These are phyloP conservation scores for Cercophora samala DNA, from an alignment of 495 filamentous ascomycete species.

Conservation along the genomic window DNA sequence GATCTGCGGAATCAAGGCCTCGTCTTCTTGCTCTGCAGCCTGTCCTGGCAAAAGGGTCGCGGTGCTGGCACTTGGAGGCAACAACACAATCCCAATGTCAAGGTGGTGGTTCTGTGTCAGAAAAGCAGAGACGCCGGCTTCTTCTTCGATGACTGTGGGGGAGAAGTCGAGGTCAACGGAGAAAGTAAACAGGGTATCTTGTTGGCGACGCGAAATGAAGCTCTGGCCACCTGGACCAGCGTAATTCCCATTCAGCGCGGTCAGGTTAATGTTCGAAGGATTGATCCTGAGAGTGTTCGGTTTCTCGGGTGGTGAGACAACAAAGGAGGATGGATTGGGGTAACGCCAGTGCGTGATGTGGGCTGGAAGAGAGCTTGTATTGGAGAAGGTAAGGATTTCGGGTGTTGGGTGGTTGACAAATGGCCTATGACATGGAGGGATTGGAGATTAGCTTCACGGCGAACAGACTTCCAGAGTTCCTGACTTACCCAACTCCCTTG, in stretches of 20 bases:
- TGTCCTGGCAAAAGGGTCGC: conserved; percentile 12
- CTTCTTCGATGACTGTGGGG: conserved; percentile 35
- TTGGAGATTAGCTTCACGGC: conserved; percentile 1
- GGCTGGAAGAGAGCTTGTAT: conserved; percentile 36
- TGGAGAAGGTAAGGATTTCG: conserved; percentile 42
- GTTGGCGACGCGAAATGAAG: conserved; percentile 48
- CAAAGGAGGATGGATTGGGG: conserved; percentile 39
- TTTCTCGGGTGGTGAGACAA: conserved; percentile 37
- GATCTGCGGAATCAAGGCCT: conserved; percentile 31
- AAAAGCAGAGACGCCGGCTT: conserved; percentile 47
- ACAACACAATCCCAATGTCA: conserved; percentile 48
- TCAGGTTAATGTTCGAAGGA: conserved; percentile 48
- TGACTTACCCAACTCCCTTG: conserved; percentile 36
- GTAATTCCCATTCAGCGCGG: conserved; percentile 45
- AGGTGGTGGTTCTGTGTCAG: conserved; percentile 53
- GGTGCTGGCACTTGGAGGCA: conserved; percentile 27
- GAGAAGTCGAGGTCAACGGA: conserved; percentile 42
- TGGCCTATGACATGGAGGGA: conserved; percentile 23
- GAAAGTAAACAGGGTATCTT: conserved; percentile 50
- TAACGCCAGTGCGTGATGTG: conserved; percentile 52
- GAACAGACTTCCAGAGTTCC: not conserved
- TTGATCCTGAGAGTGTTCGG: conserved; percentile 41
- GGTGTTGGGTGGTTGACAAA: conserved; percentile 36
- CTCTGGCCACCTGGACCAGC: conserved; percentile 42
- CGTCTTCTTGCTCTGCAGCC: conserved; percentile 9